Percentiles rank a stretch among this genome's conserved stretches.
Evolutionary conservation across 2,329 filamentous ascomycete species (phyloP).

Genomic region (Aspergillus ruber): DNA sequence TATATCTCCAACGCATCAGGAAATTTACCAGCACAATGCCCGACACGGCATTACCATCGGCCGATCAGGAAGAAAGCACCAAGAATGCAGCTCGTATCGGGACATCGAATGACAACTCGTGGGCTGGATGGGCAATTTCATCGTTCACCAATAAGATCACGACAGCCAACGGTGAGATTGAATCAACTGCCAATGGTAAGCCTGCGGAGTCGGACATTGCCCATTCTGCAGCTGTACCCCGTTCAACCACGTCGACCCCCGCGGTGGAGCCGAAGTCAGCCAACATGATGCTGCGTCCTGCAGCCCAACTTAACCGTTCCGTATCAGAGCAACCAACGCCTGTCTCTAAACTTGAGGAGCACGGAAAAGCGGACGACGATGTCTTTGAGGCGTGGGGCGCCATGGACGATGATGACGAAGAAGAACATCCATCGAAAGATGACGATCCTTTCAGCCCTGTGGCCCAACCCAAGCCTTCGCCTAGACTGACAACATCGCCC

Average conservation of each 20-base stretch:
- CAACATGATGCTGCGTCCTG: slow-evolving; percentile 18
- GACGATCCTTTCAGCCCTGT: slow-evolving; percentile 34
- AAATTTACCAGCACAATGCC: slow-evolving; percentile 73
- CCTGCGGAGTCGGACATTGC: slow-evolving; percentile 36
- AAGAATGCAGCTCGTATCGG: slow-evolving; percentile 64
- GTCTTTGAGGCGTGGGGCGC: slow-evolving; percentile 70
- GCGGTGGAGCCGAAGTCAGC: slow-evolving; percentile 16
- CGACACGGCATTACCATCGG: slow-evolving; percentile 68
- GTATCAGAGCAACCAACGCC: slow-evolving; percentile 36
- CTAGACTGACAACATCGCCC: slow-evolving; percentile 18
- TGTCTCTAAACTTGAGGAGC: slow-evolving; percentile 40
- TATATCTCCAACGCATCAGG: slow-evolving; percentile 74
- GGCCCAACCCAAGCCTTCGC: slow-evolving; percentile 21
- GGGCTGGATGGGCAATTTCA: slow-evolving; percentile 97
- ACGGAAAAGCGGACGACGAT: slow-evolving; percentile 53
- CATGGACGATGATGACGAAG: slow-evolving; percentile 50
- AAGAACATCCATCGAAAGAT: slow-evolving; percentile 38
- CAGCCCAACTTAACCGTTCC: slow-evolving; percentile 27
- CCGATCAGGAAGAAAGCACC: slow-evolving; percentile 43
- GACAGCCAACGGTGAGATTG: slow-evolving; percentile 77
- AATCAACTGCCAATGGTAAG: slow-evolving; percentile 49
- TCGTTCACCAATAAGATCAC: slow-evolving; percentile 95
- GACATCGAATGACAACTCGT: slow-evolving; percentile 66
- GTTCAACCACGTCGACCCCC: slow-evolving; percentile 28
- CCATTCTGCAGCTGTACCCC: slow-evolving; percentile 46